phyloP scores from a whole-genome alignment of 2,329 filamentous ascomycete genomes.

The Aspergillus pseudoglaucus region DNA sequence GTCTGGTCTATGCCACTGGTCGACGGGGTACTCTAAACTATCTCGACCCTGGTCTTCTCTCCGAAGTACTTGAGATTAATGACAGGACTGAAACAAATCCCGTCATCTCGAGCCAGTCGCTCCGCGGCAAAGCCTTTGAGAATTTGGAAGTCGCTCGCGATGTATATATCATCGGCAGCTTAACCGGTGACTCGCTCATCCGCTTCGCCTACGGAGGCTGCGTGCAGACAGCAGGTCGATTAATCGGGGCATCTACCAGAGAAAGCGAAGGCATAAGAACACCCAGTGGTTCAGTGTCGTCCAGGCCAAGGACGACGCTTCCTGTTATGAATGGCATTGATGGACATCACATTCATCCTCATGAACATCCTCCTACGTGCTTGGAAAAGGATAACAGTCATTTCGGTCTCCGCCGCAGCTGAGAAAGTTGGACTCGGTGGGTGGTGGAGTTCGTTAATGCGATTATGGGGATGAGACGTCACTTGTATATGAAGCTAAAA shows the following conservation, averaged over 20 bases:
- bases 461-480: neutral
- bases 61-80: conserved; percentile 39
- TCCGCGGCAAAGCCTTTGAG: conserved; percentile 47
- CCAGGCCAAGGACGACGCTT: conserved; percentile 10
- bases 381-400: neutral
- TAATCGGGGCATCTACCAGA: conserved; percentile 29
- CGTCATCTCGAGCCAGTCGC: conserved; percentile 47
- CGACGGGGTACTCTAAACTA: conserved; percentile 51
- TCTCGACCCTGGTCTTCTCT: conserved; percentile 40
- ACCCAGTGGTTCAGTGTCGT: conserved; percentile 8
- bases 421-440: neutral
- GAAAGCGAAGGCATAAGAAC: conserved; percentile 7
- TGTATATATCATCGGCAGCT: conserved; percentile 53
- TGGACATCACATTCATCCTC: conserved; percentile 23
- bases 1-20: conserved; percentile 51
- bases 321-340: conserved; percentile 35
- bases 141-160: conserved; percentile 48
- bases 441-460: neutral
- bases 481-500: neutral
- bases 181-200: conserved; percentile 56
- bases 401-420: neutral
- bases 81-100: conserved; percentile 12
- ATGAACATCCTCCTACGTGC: neutral
- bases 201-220: conserved; percentile 55
- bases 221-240: conserved; percentile 49